Evolutionary conservation across 2,329 filamentous ascomycete species (phyloP).

Genomic region (Fusarium luffae): DNA sequence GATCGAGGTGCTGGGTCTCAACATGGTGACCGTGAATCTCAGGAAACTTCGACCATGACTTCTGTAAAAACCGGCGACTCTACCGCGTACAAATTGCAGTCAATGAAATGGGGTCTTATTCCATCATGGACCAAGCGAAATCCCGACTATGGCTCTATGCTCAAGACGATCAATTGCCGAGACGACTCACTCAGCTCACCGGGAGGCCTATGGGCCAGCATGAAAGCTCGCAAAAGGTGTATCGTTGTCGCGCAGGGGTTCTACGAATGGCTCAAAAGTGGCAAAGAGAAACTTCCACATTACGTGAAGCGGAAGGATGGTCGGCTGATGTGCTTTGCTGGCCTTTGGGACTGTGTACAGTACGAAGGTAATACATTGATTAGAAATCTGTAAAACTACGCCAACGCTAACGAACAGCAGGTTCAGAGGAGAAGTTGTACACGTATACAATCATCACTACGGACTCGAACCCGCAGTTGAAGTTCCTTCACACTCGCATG

Average conservation of each 20-base stretch:
- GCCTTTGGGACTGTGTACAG: constrained; percentile 88
- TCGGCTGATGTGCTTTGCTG: constrained; percentile 87
- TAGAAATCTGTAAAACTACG: not conserved
- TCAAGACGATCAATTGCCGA: constrained; percentile 95
- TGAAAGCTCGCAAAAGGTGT: constrained; percentile 91
- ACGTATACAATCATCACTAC: constrained; percentile 97
- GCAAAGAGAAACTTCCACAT: constrained; percentile 82
- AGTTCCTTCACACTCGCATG: constrained; percentile 94
- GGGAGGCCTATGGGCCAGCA: constrained; percentile 88
- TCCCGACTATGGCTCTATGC: constrained; percentile 78
- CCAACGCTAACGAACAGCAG: constrained; percentile 12
- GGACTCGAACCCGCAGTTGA: constrained; percentile 81
- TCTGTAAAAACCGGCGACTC: not conserved
- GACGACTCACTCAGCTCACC: constrained; percentile 83
- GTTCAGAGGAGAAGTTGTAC: constrained; percentile 73
- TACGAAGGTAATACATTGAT: constrained; percentile 71
- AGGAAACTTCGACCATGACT: not conserved
- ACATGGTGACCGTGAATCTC: constrained; percentile 14
- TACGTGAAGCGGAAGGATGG: constrained; percentile 86
- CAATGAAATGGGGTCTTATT: constrained; percentile 96
- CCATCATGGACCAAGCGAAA: constrained; percentile 93
- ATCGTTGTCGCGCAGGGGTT: constrained; percentile 91
- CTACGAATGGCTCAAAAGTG: constrained; percentile 93
- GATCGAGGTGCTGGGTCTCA: constrained; percentile 66
- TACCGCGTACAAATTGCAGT: constrained; percentile 82